These are phyloP conservation scores for Histomonas meleagridis DNA, from an alignment of 208 protist species.

Conservation along the genomic window DNA sequence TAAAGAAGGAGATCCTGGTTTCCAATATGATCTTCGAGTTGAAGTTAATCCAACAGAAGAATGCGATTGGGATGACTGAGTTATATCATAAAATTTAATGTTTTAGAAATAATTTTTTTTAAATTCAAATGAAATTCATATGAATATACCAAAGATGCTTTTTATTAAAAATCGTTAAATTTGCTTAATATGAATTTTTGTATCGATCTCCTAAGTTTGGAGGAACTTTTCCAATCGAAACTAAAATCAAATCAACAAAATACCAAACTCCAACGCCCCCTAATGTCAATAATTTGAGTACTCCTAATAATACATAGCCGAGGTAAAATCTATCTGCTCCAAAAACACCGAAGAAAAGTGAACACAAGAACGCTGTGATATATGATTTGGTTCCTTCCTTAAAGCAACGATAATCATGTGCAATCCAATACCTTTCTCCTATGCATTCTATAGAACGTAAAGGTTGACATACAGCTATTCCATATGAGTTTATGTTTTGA, in stretches of 20 bases:
- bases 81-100: not conserved
- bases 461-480: not conserved
- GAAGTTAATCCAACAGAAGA: not conserved
- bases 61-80: not conserved
- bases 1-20: not conserved
- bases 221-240: not conserved
- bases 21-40: not conserved
- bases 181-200: slow-evolving; percentile 4
- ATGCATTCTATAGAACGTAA: not conserved
- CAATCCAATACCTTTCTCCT: slow-evolving; percentile 9
- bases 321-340: not conserved
- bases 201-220: not conserved
- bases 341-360: slow-evolving; percentile 8
- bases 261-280: not conserved
- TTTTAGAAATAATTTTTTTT: too few species aligned
- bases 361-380: not conserved
- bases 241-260: not conserved
- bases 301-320: not conserved
- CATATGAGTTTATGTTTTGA: not conserved
- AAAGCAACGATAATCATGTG: not conserved
- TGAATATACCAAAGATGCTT: not conserved
- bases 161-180: not conserved
- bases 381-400: not conserved
- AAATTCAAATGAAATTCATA: too few species aligned
- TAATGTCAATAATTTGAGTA: not conserved